These are phyloP conservation scores for Plectranthus barbatus DNA, from an alignment of 257 asterid genomes.

Conservation along the genomic window DNA sequence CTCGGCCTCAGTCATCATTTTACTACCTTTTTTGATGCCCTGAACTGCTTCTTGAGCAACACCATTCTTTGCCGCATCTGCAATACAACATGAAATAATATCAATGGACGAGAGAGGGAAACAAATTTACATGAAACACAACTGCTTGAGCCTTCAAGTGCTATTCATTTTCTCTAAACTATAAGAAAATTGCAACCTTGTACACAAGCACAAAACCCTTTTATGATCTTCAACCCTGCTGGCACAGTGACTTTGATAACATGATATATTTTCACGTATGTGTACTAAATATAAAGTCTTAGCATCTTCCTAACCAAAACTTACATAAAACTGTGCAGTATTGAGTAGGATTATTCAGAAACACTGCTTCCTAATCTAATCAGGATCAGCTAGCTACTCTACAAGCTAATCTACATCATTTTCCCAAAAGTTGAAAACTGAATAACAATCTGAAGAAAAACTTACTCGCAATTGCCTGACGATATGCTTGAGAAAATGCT, in stretches of 20 bases:
- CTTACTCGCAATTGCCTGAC: slow-evolving; percentile 69
- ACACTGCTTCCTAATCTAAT: neutral
- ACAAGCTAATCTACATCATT: neutral
- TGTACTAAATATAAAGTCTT: neutral
- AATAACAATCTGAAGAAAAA: slow-evolving; percentile 1
- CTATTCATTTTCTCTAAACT: neutral
- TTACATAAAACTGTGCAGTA: neutral
- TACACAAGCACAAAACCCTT: neutral
- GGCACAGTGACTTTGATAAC: neutral
- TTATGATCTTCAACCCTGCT: neutral
- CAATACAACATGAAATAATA: slow-evolving; percentile 2
- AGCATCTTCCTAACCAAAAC: neutral
- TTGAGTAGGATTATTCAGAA: neutral
- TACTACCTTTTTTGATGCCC: slow-evolving; percentile 45
- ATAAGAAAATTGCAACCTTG: neutral
- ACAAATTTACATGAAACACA: neutral
- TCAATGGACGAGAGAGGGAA: neutral
- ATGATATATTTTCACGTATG: neutral
- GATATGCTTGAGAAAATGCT: slow-evolving; percentile 67
- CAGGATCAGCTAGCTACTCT: neutral
- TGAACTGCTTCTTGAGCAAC: slow-evolving; percentile 71
- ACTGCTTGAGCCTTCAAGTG: too few relatives aligned
- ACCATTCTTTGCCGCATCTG: slow-evolving; percentile 70
- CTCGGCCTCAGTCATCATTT: slow-evolving; percentile 62
- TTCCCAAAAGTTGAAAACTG: neutral